Evolutionary conservation across 345 rosid genomes (phyloP), one percentile per base, ranked within the genome.

Genomic region (Brassica nigra): DNA sequence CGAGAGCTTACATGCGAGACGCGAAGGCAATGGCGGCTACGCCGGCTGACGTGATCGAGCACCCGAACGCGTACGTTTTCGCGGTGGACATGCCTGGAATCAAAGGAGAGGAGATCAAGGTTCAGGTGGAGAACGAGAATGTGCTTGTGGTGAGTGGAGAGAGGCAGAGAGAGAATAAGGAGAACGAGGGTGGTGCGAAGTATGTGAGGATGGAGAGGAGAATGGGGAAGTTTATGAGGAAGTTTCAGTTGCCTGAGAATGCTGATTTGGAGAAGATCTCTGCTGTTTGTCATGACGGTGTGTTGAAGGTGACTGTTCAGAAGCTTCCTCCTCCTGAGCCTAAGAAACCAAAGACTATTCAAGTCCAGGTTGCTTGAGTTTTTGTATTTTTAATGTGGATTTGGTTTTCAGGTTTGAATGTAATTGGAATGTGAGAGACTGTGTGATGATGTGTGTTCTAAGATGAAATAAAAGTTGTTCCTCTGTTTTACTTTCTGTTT

Each of bases 251-350:
- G 42, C 94, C 91, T 11, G 95, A 91, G 54, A 94, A 91, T 68
- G 97, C 95, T 0, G 86, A 91, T 36, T 68, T 80, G 15, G 93
- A 90, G 0, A 82, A 84, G 4, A 80, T 92, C 8, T 80, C 91
- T 9, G 97, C 95, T 1, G 88, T 80, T 57, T 90, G 89, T 76
- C 78, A 83, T n/a, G 97, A 92, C 0, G 95, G 98, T 27, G 93
- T 94, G 1, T 18, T 94, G 86, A 88, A 84, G 0, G 95, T 94
- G 0, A 91, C 95, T 0, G 90, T 94, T 11, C 82, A 85, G 87
- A 92, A 92, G 70, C 65, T 86, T 74, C 94, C 98, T 0, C 94
- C 98, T 2, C 96, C 98, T 2, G 90, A 94, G 83, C 96, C 93
- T 1, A 90, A 92, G 86, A 90, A 85, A 75, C 86, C 91, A 0